phyloP scores from a whole-genome alignment of 129 eudicot genomes.

The Chrysanthemum lavandulifolium region DNA sequence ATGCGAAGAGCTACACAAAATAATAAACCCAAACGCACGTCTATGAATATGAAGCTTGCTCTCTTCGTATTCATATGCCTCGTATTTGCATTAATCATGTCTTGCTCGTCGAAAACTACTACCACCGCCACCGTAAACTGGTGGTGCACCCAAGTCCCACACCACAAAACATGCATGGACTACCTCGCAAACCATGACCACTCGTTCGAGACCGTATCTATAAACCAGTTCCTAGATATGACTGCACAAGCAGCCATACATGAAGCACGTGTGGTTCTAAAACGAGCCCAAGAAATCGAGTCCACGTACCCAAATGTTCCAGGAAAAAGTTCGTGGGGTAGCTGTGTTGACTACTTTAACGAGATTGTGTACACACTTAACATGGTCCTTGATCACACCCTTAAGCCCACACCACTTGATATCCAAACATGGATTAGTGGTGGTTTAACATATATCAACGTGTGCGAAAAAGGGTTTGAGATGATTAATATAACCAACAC shows the following conservation, averaged over 20 bases:
- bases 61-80: slow-evolving; percentile 9
- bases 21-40: not conserved
- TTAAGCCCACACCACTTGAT: slow-evolving; percentile 22
- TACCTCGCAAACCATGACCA: not conserved
- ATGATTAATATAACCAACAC: slow-evolving; percentile 17
- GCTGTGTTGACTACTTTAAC: slow-evolving; percentile 30
- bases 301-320: slow-evolving; percentile 24
- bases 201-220: not conserved
- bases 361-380: slow-evolving; percentile 28
- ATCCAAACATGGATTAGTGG: slow-evolving; percentile 36
- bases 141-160: slow-evolving; percentile 42
- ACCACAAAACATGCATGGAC: slow-evolving; percentile 25
- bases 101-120: slow-evolving; percentile 23
- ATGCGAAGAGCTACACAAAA: slow-evolving; percentile 3
- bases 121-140: slow-evolving; percentile 18
- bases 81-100: slow-evolving; percentile 11
- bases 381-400: slow-evolving; percentile 20
- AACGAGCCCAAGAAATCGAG: slow-evolving; percentile 22
- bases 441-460: slow-evolving; percentile 20
- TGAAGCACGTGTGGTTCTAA: slow-evolving; percentile 21
- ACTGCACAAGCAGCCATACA: slow-evolving; percentile 18
- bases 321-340: slow-evolving; percentile 31
- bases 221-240: slow-evolving; percentile 18
- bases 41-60: slow-evolving; percentile 1
- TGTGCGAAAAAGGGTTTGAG: slow-evolving; percentile 33